Evolutionary conservation across 2,329 filamentous ascomycete species (phyloP).

Genomic region (Monosporascus sp.): DNA sequence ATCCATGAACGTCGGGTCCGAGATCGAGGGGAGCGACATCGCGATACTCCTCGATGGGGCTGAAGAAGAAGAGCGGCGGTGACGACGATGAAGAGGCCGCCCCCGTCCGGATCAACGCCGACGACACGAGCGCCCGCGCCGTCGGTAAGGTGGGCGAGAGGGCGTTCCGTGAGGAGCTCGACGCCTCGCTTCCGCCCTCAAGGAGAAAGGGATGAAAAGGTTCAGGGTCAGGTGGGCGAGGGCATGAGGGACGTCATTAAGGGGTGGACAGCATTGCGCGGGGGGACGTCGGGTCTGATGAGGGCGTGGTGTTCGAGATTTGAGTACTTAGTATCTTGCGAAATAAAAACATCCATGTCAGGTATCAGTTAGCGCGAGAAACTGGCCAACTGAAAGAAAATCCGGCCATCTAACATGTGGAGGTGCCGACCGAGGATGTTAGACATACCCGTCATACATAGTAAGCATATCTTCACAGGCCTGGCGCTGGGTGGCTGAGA

Average conservation of each 20-base stretch:
- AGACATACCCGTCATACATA: too few relatives aligned
- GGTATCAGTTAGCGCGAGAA: neutral
- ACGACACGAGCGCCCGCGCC: conserved; percentile 15
- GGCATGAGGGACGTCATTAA: conserved; percentile 20
- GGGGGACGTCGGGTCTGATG: conserved; percentile 17
- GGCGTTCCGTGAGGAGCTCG: conserved; percentile 14
- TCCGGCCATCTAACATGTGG: too few relatives aligned
- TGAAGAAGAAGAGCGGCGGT: neutral
- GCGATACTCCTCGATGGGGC: too few relatives aligned
- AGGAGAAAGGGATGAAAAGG: conserved; percentile 13
- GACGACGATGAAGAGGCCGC: conserved; percentile 2
- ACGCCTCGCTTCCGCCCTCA: conserved; percentile 13
- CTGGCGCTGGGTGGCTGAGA: too few relatives aligned
- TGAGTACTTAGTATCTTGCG: too few relatives aligned
- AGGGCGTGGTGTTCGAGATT: conserved; percentile 23
- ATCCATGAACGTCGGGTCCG: conserved; percentile 15
- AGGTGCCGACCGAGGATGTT: too few relatives aligned
- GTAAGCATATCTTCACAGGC: too few relatives aligned
- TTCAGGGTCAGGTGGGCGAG: conserved; percentile 18
- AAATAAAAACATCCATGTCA: too few relatives aligned
- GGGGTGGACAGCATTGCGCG: conserved; percentile 20
- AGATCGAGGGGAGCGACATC: conserved; percentile 8
- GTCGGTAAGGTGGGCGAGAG: conserved; percentile 17
- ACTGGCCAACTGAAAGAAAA: too few relatives aligned
- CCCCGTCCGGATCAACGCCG: conserved; percentile 14